Evolutionary conservation across 805 yeast genomes (phyloP).

Genomic region (Hanseniaspora hatyaiensis): DNA sequence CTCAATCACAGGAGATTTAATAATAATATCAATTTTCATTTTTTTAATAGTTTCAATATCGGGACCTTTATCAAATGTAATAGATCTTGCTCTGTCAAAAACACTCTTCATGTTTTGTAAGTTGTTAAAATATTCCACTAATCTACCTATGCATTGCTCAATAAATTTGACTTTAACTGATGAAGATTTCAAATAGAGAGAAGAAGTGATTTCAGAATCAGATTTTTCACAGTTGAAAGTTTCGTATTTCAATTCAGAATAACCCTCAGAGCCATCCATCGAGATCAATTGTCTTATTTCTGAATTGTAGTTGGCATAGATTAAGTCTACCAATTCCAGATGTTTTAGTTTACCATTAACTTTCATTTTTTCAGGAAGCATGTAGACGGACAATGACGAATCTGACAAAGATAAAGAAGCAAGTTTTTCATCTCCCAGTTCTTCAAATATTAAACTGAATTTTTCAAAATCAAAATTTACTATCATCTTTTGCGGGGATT

Average conservation of each 20-base stretch:
- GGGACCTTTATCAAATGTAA: conserved; percentile 73
- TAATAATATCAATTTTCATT: conserved; percentile 58
- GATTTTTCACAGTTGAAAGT: conserved; percentile 54
- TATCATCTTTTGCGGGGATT: conserved; percentile 63
- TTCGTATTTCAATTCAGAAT: conserved; percentile 75
- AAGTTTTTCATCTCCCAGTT: conserved; percentile 52
- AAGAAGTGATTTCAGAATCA: conserved; percentile 30
- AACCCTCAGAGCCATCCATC: conserved; percentile 61
- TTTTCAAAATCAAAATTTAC: conserved; percentile 61
- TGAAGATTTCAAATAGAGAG: conserved; percentile 56
- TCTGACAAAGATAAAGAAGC: conserved; percentile 68
- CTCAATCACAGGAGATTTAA: conserved; percentile 72
- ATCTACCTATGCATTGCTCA: conserved; percentile 63
- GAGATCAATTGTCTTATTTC: conserved; percentile 53
- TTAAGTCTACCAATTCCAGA: conserved; percentile 63
- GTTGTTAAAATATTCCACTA: conserved; percentile 55
- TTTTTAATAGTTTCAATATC: conserved; percentile 41
- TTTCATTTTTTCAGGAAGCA: conserved; percentile 69
- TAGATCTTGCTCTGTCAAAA: conserved; percentile 81
- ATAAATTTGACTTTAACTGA: conserved; percentile 66
- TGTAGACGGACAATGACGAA: conserved; percentile 53
- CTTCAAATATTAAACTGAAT: conserved; percentile 61
- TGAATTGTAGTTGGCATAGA: conserved; percentile 53
- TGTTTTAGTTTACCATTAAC: conserved; percentile 67
- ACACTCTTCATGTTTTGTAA: conserved; percentile 76